These are phyloP conservation scores for Daldinia sp. DNA, from an alignment of 2,329 filamentous ascomycete genomes.

Conservation along the genomic window DNA sequence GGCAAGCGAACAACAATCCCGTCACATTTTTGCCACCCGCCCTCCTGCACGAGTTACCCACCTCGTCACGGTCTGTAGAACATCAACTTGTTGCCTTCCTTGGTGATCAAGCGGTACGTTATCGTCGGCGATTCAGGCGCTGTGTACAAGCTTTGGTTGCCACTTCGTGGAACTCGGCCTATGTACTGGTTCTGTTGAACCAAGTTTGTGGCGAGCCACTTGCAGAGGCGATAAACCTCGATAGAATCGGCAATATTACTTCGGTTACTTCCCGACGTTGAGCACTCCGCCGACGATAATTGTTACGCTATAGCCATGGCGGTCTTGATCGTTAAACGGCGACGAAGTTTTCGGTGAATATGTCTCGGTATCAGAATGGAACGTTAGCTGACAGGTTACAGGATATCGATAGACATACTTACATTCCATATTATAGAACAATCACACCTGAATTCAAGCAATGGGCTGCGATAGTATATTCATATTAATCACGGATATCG, in stretches of 20 bases:
- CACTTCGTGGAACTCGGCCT: not conserved
- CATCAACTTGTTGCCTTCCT: not conserved
- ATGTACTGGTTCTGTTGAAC: not conserved
- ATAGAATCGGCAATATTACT: not conserved
- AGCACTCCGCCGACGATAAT: not conserved
- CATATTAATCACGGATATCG: not conserved
- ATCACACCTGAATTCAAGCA: not conserved
- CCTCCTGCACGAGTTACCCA: not conserved
- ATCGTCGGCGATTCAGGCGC: slow-evolving; percentile 2
- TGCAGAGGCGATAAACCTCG: slow-evolving; percentile 1
- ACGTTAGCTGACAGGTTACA: not conserved
- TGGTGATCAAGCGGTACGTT: not conserved
- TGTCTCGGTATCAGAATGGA: not conserved
- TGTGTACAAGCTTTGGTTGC: slow-evolving; percentile 7
- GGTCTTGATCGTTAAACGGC: not conserved
- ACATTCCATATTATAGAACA: not conserved
- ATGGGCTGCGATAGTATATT: not conserved
- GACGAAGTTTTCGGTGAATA: not conserved
- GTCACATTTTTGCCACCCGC: slow-evolving; percentile 10
- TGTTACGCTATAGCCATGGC: not conserved
- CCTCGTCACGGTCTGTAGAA: not conserved
- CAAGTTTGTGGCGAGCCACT: slow-evolving; percentile 8
- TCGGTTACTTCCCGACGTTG: not conserved
- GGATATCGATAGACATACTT: not conserved
- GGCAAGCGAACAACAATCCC: slow-evolving; percentile 2